A percentile compares a stretch with the other conserved stretches of the same genome.
Evolutionary conservation across 2,329 filamentous ascomycete species (phyloP).

Genomic region (Ilyonectria mors-panacis): DNA sequence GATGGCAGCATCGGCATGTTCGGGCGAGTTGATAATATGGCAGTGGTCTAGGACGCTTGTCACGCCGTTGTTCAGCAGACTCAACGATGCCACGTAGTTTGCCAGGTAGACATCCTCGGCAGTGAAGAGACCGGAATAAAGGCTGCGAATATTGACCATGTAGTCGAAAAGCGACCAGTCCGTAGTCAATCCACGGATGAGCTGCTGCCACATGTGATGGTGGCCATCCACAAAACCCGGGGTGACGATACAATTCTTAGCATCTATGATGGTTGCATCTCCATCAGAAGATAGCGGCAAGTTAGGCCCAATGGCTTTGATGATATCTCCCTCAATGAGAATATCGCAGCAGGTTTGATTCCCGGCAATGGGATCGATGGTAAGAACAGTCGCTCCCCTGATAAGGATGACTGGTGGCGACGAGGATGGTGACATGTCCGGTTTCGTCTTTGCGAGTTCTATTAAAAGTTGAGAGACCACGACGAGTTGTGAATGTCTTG

Average conservation of each 20-base stretch:
- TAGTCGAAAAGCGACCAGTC: conserved; percentile 47
- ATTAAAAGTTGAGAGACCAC: no score
- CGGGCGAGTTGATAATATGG: conserved; percentile 17
- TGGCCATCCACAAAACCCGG: conserved; percentile 62
- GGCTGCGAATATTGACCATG: conserved; percentile 13
- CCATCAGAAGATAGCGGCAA: not conserved
- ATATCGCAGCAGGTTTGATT: not conserved
- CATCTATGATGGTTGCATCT: conserved; percentile 54
- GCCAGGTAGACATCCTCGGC: conserved; percentile 10
- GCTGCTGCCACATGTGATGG: conserved; percentile 62
- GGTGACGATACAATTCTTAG: conserved; percentile 55
- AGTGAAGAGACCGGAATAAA: no score
- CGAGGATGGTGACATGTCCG: no score
- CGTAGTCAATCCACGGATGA: conserved; percentile 46
- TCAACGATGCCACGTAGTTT: not conserved
- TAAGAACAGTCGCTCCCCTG: not conserved
- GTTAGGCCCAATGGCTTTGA: not conserved
- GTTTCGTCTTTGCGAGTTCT: no score
- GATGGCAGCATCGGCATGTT: conserved; percentile 7
- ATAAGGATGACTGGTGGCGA: not conserved
- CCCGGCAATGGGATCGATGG: not conserved
- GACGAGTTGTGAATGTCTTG: no score
- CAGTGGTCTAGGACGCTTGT: conserved; percentile 11
- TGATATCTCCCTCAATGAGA: not conserved
- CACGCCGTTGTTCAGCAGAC: not conserved